These are phyloP conservation scores for Alternaria sp. DNA, from an alignment of 2,329 filamentous ascomycete species.

Conservation along the genomic window DNA sequence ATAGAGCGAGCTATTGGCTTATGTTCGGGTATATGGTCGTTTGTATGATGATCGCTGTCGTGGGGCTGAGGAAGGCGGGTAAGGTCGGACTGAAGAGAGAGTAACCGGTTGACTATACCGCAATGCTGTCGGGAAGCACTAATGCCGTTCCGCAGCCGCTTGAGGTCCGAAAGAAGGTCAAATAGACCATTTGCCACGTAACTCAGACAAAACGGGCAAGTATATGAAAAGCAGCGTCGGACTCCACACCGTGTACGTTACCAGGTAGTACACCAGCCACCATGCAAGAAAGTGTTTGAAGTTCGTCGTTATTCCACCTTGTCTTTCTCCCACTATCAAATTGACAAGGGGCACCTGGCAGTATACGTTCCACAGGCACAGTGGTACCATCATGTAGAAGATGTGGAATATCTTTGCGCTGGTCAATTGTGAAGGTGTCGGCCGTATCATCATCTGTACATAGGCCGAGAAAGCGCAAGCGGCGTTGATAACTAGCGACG, in stretches of 20 bases:
- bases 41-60: constrained; percentile 28
- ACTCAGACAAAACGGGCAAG: not conserved
- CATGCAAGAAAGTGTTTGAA: not conserved
- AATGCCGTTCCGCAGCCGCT: not conserved
- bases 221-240: not conserved
- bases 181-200: not conserved
- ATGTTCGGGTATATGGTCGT: constrained; percentile 35
- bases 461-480: not conserved
- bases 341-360: not conserved
- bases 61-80: constrained; percentile 31
- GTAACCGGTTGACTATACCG: not conserved
- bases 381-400: not conserved
- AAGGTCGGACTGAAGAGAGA: constrained; percentile 38
- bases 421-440: not conserved
- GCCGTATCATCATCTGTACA: not conserved
- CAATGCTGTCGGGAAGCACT: not conserved
- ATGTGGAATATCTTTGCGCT: not conserved
- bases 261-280: not conserved
- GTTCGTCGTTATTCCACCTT: not conserved
- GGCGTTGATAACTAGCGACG: not conserved
- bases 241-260: accelerated
- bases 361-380: not conserved
- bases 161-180: not conserved
- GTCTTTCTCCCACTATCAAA: not conserved
- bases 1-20: constrained; percentile 34